Conservation (phyloP, 1,139 yeast species). For the Sugiyamaella pinicola region DNA sequence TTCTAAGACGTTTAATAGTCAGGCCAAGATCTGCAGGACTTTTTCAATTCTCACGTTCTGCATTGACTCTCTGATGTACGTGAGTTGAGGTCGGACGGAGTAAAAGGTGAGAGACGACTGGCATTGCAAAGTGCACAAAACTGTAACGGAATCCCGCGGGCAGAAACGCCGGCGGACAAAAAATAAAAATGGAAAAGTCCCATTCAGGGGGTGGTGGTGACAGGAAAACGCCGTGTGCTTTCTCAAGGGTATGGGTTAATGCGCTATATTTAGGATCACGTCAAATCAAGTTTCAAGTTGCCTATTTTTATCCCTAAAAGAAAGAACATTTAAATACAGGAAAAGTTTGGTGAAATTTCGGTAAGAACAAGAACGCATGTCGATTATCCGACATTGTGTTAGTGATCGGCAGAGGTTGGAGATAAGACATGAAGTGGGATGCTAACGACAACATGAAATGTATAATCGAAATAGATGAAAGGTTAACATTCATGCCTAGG, state of each 20-base stretch:
- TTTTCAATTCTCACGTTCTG: too few species aligned
- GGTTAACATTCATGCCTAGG: background rate
- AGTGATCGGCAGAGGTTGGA: constrained; percentile 4
- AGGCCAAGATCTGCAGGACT: too few species aligned
- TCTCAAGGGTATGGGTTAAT: background rate
- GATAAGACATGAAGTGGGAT: constrained; percentile 7
- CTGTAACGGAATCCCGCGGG: too few species aligned
- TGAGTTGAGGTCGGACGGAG: too few species aligned
- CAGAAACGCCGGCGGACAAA: too few species aligned
- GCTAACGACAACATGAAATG: too few species aligned
- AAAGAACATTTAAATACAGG: background rate
- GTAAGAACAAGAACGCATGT: constrained; percentile 4
- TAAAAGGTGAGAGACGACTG: too few species aligned
- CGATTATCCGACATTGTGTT: background rate
- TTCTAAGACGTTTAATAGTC: too few species aligned
- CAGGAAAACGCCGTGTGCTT: background rate
- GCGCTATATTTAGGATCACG: constrained; percentile 4
- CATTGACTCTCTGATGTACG: too few species aligned
- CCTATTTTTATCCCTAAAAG: constrained; percentile 6
- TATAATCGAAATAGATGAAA: background rate
- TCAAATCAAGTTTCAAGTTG: background rate
- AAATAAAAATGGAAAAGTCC: too few species aligned
- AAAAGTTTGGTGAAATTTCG: background rate
- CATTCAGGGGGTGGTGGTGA: constrained; percentile 4
- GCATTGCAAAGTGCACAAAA: too few species aligned